Evolutionary conservation across 2,329 filamentous ascomycete species (phyloP).

Genomic region (Seiridium unicorne): DNA sequence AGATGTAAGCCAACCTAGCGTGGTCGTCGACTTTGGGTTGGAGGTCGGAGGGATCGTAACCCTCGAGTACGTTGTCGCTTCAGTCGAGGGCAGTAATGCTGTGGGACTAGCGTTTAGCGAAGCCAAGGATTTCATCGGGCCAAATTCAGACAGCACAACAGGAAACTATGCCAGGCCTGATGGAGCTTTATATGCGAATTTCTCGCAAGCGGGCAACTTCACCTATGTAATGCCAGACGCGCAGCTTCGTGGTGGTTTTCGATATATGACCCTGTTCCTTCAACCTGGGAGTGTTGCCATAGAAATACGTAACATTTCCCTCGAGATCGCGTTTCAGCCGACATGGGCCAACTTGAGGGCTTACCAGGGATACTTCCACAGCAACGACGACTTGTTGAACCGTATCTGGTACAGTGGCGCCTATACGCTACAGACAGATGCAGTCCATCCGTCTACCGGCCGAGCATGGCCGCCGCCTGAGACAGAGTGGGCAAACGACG

Average conservation of each 20-base stretch:
- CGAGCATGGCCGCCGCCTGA: conserved; percentile 24
- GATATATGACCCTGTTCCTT: conserved; percentile 40
- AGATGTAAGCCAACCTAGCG: conserved; percentile 9
- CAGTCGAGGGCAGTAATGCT: conserved; percentile 23
- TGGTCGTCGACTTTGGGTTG: conserved; percentile 25
- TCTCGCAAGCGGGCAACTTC: conserved; percentile 28
- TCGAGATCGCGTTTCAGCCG: conserved; percentile 27
- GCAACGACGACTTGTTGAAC: conserved; percentile 48
- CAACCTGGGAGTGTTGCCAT: conserved; percentile 24
- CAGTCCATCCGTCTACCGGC: conserved; percentile 23
- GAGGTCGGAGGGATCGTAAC: conserved; percentile 26
- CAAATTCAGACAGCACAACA: conserved; percentile 38
- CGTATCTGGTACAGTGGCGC: conserved; percentile 56
- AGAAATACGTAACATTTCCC: conserved; percentile 17
- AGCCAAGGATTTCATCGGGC: conserved; percentile 38
- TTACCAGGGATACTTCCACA: conserved; percentile 53
- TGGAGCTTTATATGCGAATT: conserved; percentile 33
- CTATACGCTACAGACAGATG: conserved; percentile 45
- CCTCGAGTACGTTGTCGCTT: conserved; percentile 20
- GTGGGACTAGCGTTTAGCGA: conserved; percentile 42
- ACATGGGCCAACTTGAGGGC: conserved; percentile 46
- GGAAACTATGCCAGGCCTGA: conserved; percentile 30
- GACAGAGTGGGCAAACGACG: conserved; percentile 29
- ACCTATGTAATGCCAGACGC: conserved; percentile 36
- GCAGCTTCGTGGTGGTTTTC: conserved; percentile 40